Percentiles rank a stretch among this genome's conserved stretches.
Evolutionary conservation across 164 flowering plant species (phyloP).

Genomic region (Brasenia schreberi): DNA sequence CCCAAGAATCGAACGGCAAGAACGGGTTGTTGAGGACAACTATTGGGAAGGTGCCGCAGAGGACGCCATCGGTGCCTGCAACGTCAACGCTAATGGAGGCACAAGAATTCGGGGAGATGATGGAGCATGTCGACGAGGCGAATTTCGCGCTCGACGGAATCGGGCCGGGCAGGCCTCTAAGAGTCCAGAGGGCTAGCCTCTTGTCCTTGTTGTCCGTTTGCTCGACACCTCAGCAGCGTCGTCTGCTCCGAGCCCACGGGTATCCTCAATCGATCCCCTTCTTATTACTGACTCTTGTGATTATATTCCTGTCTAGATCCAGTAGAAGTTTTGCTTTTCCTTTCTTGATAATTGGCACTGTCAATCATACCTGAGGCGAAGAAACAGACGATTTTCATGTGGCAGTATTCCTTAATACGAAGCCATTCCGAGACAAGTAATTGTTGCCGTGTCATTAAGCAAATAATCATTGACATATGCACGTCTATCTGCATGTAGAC

Average conservation of each 20-base stretch:
- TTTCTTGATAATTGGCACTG: too few species aligned
- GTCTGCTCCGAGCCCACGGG: constrained; percentile 80
- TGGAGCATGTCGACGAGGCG: constrained; percentile 93
- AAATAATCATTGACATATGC: too few species aligned
- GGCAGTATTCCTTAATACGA: too few species aligned
- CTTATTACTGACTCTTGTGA: background rate
- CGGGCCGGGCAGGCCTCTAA: constrained; percentile 42
- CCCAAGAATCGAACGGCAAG: background rate
- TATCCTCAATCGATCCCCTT: constrained; percentile 2
- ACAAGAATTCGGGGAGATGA: constrained; percentile 94
- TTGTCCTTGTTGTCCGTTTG: constrained; percentile 60
- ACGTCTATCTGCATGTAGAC: too few species aligned
- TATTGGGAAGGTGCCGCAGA: background rate
- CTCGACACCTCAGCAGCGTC: constrained; percentile 45
- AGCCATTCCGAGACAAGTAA: too few species aligned
- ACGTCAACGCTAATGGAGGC: constrained; percentile 90
- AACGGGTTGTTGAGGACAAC: constrained; percentile 2
- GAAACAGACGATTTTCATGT: too few species aligned
- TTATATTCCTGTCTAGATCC: background rate
- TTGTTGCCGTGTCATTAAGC: too few species aligned
- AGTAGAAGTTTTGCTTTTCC: too few species aligned
- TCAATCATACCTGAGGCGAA: too few species aligned
- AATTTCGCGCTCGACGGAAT: constrained; percentile 89
- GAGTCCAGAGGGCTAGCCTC: constrained; percentile 68
- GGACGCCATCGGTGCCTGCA: constrained; percentile 9